Evolutionary conservation across 768 basidiomycete genomes (phyloP).

Genomic region (Infundibulicybe gibba): DNA sequence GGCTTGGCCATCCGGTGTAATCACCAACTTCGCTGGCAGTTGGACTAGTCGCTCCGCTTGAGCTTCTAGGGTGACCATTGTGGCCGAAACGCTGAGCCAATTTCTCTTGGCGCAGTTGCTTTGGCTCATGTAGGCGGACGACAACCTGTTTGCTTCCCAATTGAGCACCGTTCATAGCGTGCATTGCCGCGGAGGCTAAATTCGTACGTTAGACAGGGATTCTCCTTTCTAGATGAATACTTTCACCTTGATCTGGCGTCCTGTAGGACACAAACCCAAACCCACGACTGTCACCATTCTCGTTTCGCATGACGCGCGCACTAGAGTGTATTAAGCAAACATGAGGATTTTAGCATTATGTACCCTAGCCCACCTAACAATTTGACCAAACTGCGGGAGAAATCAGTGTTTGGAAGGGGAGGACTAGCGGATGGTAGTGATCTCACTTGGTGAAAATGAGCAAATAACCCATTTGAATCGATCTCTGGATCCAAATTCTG

Average conservation of each 20-base stretch:
- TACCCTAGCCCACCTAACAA: slow-evolving; percentile 63
- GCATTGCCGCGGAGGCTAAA: slow-evolving; percentile 69
- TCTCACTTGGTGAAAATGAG: slow-evolving; percentile 75
- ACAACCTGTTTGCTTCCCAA: slow-evolving; percentile 77
- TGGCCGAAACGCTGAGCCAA: slow-evolving; percentile 79
- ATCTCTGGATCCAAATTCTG: slow-evolving; percentile 85
- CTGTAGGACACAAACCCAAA: slow-evolving; percentile 93
- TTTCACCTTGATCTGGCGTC: slow-evolving; percentile 73
- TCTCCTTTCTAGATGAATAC: not conserved
- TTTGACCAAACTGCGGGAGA: slow-evolving; percentile 69
- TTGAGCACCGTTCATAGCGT: slow-evolving; percentile 73
- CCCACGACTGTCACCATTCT: slow-evolving; percentile 74
- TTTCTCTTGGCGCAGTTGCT: slow-evolving; percentile 87
- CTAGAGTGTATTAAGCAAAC: slow-evolving; percentile 30
- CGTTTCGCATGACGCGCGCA: slow-evolving; percentile 91
- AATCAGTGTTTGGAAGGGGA: slow-evolving; percentile 11
- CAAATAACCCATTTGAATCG: slow-evolving; percentile 80
- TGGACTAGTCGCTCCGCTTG: slow-evolving; percentile 84
- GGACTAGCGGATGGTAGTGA: slow-evolving; percentile 2
- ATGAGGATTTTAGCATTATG: not conserved
- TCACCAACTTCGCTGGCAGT: slow-evolving; percentile 81
- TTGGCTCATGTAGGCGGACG: slow-evolving; percentile 88
- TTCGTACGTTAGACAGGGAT: not conserved
- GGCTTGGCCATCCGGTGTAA: slow-evolving; percentile 71
- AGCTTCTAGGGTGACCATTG: slow-evolving; percentile 76